Conservation (phyloP, 1,139 yeast species). For the Pichia sp. region DNA sequence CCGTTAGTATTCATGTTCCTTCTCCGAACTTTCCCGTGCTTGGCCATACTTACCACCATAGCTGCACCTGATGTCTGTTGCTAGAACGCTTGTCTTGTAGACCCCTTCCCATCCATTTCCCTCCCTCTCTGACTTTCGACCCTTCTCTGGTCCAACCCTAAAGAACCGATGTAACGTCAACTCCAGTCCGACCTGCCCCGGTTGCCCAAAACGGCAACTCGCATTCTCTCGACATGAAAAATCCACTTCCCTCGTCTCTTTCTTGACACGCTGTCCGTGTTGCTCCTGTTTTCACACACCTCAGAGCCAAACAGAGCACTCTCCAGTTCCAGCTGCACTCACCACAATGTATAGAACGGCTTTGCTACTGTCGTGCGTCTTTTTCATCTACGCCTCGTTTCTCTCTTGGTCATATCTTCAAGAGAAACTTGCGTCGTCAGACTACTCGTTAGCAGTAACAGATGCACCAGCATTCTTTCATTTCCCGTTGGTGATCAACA, state of each 20-base stretch:
- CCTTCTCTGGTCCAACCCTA: too few relatives aligned
- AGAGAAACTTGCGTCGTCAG: conserved; percentile 77
- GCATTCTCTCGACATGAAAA: conserved; percentile 4
- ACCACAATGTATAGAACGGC: conserved; percentile 5
- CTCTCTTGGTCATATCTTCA: conserved; percentile 89
- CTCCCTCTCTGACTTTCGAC: too few relatives aligned
- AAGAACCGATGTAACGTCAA: too few relatives aligned
- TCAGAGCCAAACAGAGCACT: not conserved
- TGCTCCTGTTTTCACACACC: too few relatives aligned
- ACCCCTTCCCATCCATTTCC: too few relatives aligned
- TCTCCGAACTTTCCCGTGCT: too few relatives aligned
- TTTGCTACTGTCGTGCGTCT: conserved; percentile 44
- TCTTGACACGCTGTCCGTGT: not conserved
- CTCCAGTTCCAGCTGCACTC: not conserved
- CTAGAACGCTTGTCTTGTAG: too few relatives aligned
- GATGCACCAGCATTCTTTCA: conserved; percentile 40
- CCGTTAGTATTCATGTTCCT: not conserved
- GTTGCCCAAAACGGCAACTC: not conserved
- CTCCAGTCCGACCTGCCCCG: not conserved
- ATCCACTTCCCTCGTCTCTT: not conserved
- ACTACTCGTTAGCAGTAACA: conserved; percentile 55
- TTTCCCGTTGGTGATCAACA: conserved; percentile 72
- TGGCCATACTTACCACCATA: not conserved
- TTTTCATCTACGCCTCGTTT: conserved; percentile 80
- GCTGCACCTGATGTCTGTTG: not conserved